These are phyloP conservation scores for Neonectria faginata DNA, from an alignment of 2,329 filamentous ascomycete genomes.

Conservation along the genomic window DNA sequence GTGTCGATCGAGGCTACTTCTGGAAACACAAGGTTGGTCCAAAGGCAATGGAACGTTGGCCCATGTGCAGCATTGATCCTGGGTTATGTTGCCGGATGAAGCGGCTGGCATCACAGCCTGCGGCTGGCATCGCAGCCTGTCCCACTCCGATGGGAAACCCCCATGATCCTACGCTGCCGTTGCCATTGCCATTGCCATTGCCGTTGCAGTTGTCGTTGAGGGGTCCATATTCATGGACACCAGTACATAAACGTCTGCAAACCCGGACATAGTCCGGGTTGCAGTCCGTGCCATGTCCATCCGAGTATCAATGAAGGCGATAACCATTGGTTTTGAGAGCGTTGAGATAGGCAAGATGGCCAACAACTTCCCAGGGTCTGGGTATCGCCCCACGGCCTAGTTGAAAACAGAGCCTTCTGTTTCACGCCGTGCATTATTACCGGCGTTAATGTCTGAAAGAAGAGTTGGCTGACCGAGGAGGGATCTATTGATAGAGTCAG, in stretches of 20 bases:
- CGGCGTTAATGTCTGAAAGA: constrained; percentile 22
- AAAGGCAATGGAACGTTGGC: constrained; percentile 10
- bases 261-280: constrained; percentile 5
- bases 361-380: constrained; percentile 6
- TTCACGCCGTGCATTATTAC: constrained; percentile 1
- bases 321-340: background rate
- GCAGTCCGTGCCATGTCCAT: constrained; percentile 3
- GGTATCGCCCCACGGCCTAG: background rate
- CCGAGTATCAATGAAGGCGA: constrained; percentile 7
- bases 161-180: constrained; percentile 5
- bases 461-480: constrained; percentile 21
- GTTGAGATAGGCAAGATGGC: constrained; percentile 17
- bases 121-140: constrained; percentile 19
- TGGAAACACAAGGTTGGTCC: constrained; percentile 8
- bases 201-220: constrained; percentile 4
- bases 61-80: constrained; percentile 11
- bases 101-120: constrained; percentile 19
- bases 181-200: constrained; percentile 3
- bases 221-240: constrained; percentile 5
- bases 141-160: constrained; percentile 23
- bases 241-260: constrained; percentile 6
- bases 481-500: constrained; percentile 23
- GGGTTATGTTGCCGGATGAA: constrained; percentile 16
- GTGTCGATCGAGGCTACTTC: constrained; percentile 1
- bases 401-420: constrained; percentile 3